Evolutionary conservation across 257 asterid species (phyloP), one percentile per base, ranked within the genome.

Genomic region (Nicotiana obtusifolia): DNA sequence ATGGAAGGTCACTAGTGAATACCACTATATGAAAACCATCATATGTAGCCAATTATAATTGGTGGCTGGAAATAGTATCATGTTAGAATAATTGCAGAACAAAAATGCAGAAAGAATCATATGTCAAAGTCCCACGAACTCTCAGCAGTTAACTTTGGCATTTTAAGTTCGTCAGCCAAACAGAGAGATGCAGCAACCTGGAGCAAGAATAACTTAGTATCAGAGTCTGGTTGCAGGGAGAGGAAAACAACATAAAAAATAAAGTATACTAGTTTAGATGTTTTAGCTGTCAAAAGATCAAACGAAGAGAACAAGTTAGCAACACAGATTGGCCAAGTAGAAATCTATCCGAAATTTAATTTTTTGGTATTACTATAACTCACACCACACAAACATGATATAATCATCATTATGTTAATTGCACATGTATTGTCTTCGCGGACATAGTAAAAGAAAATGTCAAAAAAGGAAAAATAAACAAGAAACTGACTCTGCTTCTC

Each of bases 81-180:
- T 35, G 84, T 60, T 78, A 28, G 64, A 78, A 62, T 22, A 84
- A 49, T 22, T 79, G 90, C 44, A 16, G 61, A 71, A 73, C 33
- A 22, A 71, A 41, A 69, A 69, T 41, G 8, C 33, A 41, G 6
- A 33, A 80, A 10, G 47, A 44, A 86, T 95, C 90, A 93, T 90
- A 93, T 80, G 84, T 88, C 98, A 17, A 91, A 88, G 81, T 91
- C 95, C 98, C 96, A 95, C 60, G 87, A 83, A 17, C 90, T 91
- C 88, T 95, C 99, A 1, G 98, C 99, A 64, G 86, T 82, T 86
- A 95, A 31, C 82, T 91, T 93, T 7, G 98, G 94, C 35, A 61
- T 83, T 83, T 90, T 92, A 19, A 8, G 73, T 75, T 92, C 97
- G 33, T 93, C 94, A 9, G 90, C 97, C 88, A 95, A 82, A 85